Percentiles rank a stretch among this genome's conserved stretches.
These are phyloP conservation scores for Alternaria sp. DNA, from an alignment of 2,329 filamentous ascomycete species.

Conservation along the genomic window DNA sequence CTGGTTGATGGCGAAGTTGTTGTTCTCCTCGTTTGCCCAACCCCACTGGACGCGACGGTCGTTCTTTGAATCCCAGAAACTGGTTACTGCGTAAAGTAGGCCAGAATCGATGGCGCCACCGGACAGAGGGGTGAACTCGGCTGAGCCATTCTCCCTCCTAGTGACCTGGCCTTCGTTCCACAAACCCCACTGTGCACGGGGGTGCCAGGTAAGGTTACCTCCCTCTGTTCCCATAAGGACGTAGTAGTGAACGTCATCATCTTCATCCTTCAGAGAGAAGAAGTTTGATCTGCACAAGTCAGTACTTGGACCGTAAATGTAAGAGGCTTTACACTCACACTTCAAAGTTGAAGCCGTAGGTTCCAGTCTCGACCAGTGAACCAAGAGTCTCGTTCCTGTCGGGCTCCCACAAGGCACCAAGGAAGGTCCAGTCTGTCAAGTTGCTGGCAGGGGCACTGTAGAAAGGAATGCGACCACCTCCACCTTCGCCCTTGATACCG, in stretches of 20 bases:
- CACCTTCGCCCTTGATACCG: conserved; percentile 57
- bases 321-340: conserved; percentile 38
- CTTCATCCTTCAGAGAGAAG: conserved; percentile 55
- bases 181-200: conserved; percentile 54
- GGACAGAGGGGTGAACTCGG: conserved; percentile 54
- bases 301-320: not conserved
- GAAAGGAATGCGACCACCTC: conserved; percentile 57
- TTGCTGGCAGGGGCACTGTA: conserved; percentile 56
- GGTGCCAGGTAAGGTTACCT: conserved; percentile 54
- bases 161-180: conserved; percentile 57
- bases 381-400: conserved; percentile 53
- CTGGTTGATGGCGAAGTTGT: conserved; percentile 52
- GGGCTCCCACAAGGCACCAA: conserved; percentile 58
- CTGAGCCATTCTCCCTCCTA: conserved; percentile 55
- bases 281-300: conserved; percentile 50
- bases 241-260: conserved; percentile 56
- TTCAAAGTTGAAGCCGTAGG: conserved; percentile 59
- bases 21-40: conserved; percentile 57
- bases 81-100: conserved; percentile 55
- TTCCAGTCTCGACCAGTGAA: conserved; percentile 54
- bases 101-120: conserved; percentile 57
- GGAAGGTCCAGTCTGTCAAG: conserved; percentile 57
- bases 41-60: conserved; percentile 58
- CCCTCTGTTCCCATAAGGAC: conserved; percentile 56
- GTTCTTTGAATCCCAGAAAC: conserved; percentile 59